A percentile compares a stretch with the other conserved stretches of the same genome.
These are phyloP conservation scores for Biscutella auriculata DNA, from an alignment of 441 rosid species.

Conservation along the genomic window DNA sequence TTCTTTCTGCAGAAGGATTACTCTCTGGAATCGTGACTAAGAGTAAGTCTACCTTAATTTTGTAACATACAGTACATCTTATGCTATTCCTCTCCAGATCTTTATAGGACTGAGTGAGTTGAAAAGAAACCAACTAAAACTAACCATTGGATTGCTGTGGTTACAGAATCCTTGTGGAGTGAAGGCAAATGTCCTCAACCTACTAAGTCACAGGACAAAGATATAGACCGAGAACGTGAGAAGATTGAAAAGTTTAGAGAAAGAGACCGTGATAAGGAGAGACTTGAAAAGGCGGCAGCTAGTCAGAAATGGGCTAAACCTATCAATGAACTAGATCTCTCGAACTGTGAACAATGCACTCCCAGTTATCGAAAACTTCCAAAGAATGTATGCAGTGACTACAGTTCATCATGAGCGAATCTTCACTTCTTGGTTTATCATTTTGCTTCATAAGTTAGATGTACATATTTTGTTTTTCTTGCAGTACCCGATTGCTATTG, in stretches of 20 bases:
- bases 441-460: constrained; percentile 9
- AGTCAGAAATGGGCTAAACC: constrained; percentile 77
- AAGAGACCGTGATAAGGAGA: constrained; percentile 74
- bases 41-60: constrained; percentile 46
- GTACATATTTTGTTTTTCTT: constrained; percentile 10
- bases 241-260: constrained; percentile 60
- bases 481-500: constrained; percentile 83
- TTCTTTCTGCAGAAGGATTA: constrained; percentile 60
- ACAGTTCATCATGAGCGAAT: not conserved
- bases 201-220: constrained; percentile 57
- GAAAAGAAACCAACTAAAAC: not conserved
- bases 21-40: constrained; percentile 79
- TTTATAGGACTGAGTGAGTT: not conserved
- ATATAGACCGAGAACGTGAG: constrained; percentile 54
- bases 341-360: constrained; percentile 91
- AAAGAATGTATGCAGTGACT: constrained; percentile 45
- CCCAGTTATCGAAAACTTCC: constrained; percentile 98
- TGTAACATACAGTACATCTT: not conserved
- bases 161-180: constrained; percentile 49
- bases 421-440: constrained; percentile 3
- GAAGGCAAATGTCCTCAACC: constrained; percentile 59
- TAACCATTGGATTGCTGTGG: not conserved
- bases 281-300: constrained; percentile 67
- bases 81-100: not conserved
- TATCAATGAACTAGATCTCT: constrained; percentile 87